phyloP scores from a whole-genome alignment of 331 rosid species.

The Malus hybrid region DNA sequence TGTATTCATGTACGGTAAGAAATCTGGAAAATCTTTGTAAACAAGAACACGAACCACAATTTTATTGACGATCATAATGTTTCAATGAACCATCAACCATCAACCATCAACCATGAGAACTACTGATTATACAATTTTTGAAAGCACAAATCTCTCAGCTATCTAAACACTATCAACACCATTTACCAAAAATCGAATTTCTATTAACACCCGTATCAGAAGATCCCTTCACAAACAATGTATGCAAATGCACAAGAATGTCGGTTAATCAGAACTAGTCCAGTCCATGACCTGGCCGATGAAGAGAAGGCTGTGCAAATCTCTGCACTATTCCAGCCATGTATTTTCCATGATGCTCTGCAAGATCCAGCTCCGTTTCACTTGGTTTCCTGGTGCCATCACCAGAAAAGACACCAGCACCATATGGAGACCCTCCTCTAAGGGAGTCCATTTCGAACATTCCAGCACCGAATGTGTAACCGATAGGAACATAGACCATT shows the following conservation, averaged over 20 bases:
- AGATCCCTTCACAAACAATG: neutral
- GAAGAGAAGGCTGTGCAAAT: constrained; percentile 22
- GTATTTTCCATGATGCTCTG: constrained; percentile 73
- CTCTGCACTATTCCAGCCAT: constrained; percentile 78
- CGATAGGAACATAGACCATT: constrained; percentile 59
- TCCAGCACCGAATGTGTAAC: constrained; percentile 66
- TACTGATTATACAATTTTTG: neutral
- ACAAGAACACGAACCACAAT: neutral
- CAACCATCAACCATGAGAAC: neutral
- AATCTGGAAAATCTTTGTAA: neutral
- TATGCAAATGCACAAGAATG: neutral
- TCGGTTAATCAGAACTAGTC: neutral
- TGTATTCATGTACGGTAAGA: neutral
- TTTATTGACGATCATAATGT: constrained; percentile 8
- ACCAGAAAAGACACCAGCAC: constrained; percentile 71
- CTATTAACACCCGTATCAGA: neutral
- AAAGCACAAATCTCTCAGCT: neutral
- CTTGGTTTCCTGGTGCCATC: constrained; percentile 68
- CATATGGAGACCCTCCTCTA: constrained; percentile 61
- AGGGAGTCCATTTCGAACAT: constrained; percentile 51
- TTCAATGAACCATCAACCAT: neutral
- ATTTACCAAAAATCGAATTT: neutral
- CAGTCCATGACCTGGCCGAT: neutral
- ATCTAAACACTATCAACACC: constrained; percentile 6
- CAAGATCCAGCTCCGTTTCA: constrained; percentile 57